Evolutionary conservation across 495 filamentous ascomycete species (phyloP).

Genomic region (Penicillium arizonense): DNA sequence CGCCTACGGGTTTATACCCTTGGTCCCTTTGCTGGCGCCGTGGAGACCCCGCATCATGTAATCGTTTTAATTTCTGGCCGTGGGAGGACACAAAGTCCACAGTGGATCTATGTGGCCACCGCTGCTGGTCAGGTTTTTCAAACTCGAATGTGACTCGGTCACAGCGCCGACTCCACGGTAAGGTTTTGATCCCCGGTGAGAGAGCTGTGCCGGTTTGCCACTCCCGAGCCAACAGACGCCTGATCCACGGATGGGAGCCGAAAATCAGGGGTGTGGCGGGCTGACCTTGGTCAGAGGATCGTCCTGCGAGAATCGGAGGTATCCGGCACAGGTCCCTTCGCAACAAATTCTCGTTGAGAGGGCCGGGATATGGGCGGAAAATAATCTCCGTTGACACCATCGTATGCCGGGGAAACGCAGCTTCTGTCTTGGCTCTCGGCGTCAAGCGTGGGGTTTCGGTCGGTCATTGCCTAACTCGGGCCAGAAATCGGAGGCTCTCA

Average conservation of each 20-base stretch:
- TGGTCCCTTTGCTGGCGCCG: background rate
- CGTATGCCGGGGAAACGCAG: too few species aligned
- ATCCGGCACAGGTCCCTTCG: background rate
- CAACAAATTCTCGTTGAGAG: too few species aligned
- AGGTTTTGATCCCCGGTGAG: background rate
- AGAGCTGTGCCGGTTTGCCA: background rate
- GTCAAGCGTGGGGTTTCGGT: too few species aligned
- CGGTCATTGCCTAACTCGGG: too few species aligned
- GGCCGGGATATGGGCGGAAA: too few species aligned
- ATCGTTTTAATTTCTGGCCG: background rate
- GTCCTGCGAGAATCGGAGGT: background rate
- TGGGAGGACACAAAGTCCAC: background rate
- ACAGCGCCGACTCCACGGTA: slow-evolving; percentile 7
- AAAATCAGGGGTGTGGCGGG: background rate
- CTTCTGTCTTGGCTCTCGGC: too few species aligned
- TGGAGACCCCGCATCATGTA: slow-evolving; percentile 10
- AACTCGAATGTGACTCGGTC: slow-evolving; percentile 5
- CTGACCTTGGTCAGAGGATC: background rate
- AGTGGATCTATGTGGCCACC: background rate
- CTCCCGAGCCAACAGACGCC: background rate
- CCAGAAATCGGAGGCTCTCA: too few species aligned
- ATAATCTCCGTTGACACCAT: too few species aligned
- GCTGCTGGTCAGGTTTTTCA: background rate
- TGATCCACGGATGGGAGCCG: background rate
- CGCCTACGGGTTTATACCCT: slow-evolving; percentile 1